A percentile compares a stretch with the other conserved stretches of the same genome.
These are phyloP conservation scores for Hyaloscypha hepaticicola DNA, from an alignment of 495 filamentous ascomycete genomes.

Conservation along the genomic window DNA sequence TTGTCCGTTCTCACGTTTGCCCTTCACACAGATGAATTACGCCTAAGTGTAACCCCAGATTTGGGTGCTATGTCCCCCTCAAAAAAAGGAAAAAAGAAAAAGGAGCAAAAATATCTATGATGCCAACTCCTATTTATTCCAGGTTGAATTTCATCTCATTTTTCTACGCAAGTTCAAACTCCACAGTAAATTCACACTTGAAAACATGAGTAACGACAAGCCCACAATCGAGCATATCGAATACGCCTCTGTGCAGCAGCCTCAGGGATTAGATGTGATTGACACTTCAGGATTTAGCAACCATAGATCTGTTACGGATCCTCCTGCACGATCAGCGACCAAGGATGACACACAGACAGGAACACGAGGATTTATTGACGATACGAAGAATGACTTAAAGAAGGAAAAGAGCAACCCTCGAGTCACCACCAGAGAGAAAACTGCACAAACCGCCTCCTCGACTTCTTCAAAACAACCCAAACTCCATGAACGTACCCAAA, in stretches of 20 bases:
- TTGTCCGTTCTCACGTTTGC: background rate
- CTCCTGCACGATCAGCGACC: background rate
- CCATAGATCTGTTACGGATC: background rate
- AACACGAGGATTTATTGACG: background rate
- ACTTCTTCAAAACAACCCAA: background rate
- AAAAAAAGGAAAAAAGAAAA: too few relatives aligned
- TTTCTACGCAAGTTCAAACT: slow-evolving; percentile 2
- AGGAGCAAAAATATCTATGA: background rate
- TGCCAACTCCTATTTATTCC: background rate
- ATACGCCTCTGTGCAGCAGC: background rate
- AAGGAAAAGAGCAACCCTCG: background rate
- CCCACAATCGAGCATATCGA: slow-evolving; percentile 2
- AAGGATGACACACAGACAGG: background rate
- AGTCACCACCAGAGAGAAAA: background rate
- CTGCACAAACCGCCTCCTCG: background rate
- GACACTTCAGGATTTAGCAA: background rate
- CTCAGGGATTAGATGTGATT: background rate
- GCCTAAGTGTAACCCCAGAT: background rate
- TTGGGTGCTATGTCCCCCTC: background rate
- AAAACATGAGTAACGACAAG: slow-evolving; percentile 6
- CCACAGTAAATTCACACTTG: background rate
- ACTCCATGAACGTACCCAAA: background rate
- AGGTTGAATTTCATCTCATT: background rate
- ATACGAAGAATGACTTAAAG: slow-evolving; percentile 6
- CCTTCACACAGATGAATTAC: background rate